Base-by-base conservation (phyloP, 768 basidiomycete species). In the Suillus subaureus region DNA sequence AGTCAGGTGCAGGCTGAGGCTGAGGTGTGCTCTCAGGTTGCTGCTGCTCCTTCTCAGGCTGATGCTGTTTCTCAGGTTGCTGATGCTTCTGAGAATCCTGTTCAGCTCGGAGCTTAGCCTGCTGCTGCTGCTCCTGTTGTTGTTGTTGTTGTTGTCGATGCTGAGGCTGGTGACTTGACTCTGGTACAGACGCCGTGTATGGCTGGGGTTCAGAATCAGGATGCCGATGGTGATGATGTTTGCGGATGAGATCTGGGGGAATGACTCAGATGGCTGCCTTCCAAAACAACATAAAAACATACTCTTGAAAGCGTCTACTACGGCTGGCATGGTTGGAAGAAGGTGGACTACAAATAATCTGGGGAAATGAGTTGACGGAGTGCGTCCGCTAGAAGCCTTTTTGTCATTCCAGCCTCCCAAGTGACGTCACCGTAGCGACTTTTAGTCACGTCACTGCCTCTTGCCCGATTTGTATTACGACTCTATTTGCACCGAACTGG, bases 251-350 rank as follows among this genome's bases (percentile, higher is more conserved):
- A 80, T 90, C 92, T 93, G 66, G 56, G 37, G 61, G 61, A 64
- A 57, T 23, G 71, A 67, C 68, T 73, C 66, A 65, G 62, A 64
- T 52, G 51, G 54, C 61, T 64, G 64, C 31, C 33, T 23, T 66
- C 49, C 8, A 61, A 67, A 69, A 35, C 49, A 62, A 61, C 45
- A 47, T 5, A 51, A 13, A 47, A 37, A 78, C 83, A 47, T 75
- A 94, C 93, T 95, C 83, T 94, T 96, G 82, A 96, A 92, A 26
- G 91, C 90, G 78, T 94, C 88, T 71, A 96, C 90, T 61, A 94
- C 90, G 65, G 83, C 84, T 67, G 89, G 89, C 90, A 91, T 91
- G 67, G 68, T 73, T 60, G 67, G 7, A 23, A n/a, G 31, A 15
- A 66, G 6, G 21, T 61, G 26, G 37, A 8, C 9, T 31, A 15